Percentiles rank a stretch among this genome's conserved stretches.
phyloP scores from a whole-genome alignment of 1,139 yeast genomes.

The Blastobotrys apis region DNA sequence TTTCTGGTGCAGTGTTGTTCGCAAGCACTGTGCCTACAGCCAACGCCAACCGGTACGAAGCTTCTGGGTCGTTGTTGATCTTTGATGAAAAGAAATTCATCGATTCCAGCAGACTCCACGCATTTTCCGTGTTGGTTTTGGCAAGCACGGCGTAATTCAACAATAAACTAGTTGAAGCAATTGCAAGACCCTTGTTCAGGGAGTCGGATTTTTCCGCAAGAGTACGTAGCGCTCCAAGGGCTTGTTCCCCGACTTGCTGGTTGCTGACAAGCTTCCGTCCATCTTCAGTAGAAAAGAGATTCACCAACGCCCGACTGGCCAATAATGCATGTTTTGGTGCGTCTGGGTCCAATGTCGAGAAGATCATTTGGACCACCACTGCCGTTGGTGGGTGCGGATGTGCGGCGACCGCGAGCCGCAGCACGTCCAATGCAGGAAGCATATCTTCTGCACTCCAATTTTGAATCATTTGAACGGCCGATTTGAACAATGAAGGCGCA shows the following conservation, averaged over 20 bases:
- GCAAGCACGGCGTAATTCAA: conserved; percentile 47
- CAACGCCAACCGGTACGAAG: conserved; percentile 51
- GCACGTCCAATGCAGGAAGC: conserved; percentile 54
- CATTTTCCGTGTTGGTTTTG: conserved; percentile 26
- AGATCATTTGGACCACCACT: conserved; percentile 28
- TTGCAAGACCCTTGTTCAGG: conserved; percentile 23
- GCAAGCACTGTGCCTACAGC: conserved; percentile 47
- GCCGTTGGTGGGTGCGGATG: conserved; percentile 35
- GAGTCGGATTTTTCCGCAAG: conserved; percentile 24
- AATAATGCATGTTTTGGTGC: conserved; percentile 47
- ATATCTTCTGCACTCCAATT: conserved; percentile 45
- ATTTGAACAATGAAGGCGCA: conserved; percentile 36
- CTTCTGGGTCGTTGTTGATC: conserved; percentile 42
- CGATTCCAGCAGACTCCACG: conserved; percentile 28
- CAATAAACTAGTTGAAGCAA: conserved; percentile 51
- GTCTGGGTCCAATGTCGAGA: conserved; percentile 32
- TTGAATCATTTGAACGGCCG: conserved; percentile 42
- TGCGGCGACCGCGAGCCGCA: conserved; percentile 46
- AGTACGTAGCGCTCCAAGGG: conserved; percentile 30
- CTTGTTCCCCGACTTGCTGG: conserved; percentile 29
- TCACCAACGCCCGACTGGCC: conserved; percentile 48
- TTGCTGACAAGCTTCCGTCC: conserved; percentile 41
- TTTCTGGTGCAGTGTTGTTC: conserved; percentile 15
- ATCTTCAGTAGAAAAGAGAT: conserved; percentile 45
- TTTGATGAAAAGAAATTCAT: conserved; percentile 25